Base-by-base conservation (phyloP, 2,329 filamentous ascomycete species). In the Anisogramma anomala region DNA sequence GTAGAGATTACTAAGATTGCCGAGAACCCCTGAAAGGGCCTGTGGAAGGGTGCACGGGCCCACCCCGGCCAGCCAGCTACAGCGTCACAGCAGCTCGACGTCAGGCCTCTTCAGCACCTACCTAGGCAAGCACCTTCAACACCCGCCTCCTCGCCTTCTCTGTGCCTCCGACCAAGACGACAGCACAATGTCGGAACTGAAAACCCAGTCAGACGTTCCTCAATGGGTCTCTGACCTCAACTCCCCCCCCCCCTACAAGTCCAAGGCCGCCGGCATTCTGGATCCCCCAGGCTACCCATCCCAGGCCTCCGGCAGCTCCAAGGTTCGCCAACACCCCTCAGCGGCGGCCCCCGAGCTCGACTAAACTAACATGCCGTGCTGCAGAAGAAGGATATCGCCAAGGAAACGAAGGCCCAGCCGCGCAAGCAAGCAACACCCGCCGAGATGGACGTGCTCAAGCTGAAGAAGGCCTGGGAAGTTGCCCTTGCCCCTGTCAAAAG, bases 401-500 rank as follows among this genome's bases (percentile, higher is more conserved):
- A 72, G 48, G 67, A 71, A 42, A 46, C 60, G 46, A 72, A 71
- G 50, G 42, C 53, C 33, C 64, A 68, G 50, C 70, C 60, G 43
- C 77, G 82, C 52, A 77, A 82, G 54, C 68, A 80, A 46, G 82
- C 82, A 23, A 81, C 82, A 1, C 63, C 80, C 50, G 83, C 83
- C 54, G 88, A 96, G 64, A 95, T 88, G 72, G 89, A 96, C 60
- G 87, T 82, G 17, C 71, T 98, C 49, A 96, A 96, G 70, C 69
- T 98, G 54, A 98, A 98, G 66, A 98, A 98, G 63, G 91, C 91
- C 0, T 98, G 91, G 91, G 91, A 98, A 63, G 76, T 98, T 33
- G 89, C 91, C 31, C 77, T 98, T 35, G 89, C 82, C 2, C 91
- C 91, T 1, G 82, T 91, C 48, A 98, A 98, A 68, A 80, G 82